Base-by-base conservation (phyloP, 441 rosid species). In the Adansonia grandidieri region DNA sequence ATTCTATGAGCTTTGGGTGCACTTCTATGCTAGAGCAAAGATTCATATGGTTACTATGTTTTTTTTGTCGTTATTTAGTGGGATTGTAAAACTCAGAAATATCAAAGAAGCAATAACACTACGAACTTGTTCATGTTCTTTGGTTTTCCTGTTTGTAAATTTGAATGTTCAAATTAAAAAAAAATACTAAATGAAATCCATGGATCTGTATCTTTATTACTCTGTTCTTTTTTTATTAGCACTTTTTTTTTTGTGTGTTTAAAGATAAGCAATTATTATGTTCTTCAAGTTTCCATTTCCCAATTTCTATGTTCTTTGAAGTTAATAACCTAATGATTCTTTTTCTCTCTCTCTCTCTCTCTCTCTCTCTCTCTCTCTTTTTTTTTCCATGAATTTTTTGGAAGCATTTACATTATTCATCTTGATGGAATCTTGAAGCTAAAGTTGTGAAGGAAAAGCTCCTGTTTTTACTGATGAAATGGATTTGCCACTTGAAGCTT, bases 341-440 rank as follows among this genome's bases (percentile, higher is more conserved):
- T 74, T 54, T 4, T 37, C 40, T 37, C 5, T 37, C 40, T 37
- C 32, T 57, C 3, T 32, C 50, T 14, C 48, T 0, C 32, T 28
- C 32, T 28, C 32, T 28, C 32, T 28, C 32, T 28, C 32, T 28
- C 28, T 24, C 28, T 24, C 28, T 24, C 28, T 24, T 1, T 1
- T 42, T 42, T 6, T 42, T 42, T 14, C 8, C 15, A 64, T 63
- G 10, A 71, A 15, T 71, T 50, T 13, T 32, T 3, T 37, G n/a
- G 32, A 71, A 62, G 63, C 54, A 17, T n/a, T 71, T 32, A 71
- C 15, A 53, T 71, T 53, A 37, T n/a, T 53, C 47, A 53, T 71
- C 32, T 2, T 73, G 74, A 90, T 90, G 90, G 90, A 88, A 79
- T 79, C 88, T 81, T 85, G 90, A 87, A 83, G 86, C 78, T 87